Conservation (phyloP, 371 early-diverging fungal genomes). For the Amoeboaphelidium protococcarum region DNA sequence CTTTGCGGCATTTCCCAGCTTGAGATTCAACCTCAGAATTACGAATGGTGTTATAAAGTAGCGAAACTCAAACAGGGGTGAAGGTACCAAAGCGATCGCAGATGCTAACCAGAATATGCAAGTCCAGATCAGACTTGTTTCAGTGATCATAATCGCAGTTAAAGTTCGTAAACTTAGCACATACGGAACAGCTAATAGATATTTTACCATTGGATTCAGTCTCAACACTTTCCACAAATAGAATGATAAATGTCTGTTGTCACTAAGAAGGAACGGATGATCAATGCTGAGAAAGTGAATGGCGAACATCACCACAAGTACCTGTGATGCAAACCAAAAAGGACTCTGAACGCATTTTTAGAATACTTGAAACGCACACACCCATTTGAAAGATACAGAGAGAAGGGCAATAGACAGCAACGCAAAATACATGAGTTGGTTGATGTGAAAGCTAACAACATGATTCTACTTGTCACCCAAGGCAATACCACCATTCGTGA, state of each 20-base stretch:
- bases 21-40: conserved; percentile 30
- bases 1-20: neutral
- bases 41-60: conserved; percentile 72
- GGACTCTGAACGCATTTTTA: neutral
- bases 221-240: conserved; percentile 68
- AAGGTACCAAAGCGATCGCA: conserved; percentile 42
- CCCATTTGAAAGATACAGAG: conserved; percentile 3
- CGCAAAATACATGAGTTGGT: conserved; percentile 67
- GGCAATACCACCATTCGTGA: conserved; percentile 60
- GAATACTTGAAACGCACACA: neutral
- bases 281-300: conserved; percentile 22
- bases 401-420: conserved; percentile 25
- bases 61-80: conserved; percentile 76
- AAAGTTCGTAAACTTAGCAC: conserved; percentile 17
- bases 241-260: conserved; percentile 83
- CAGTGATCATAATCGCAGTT: conserved; percentile 8
- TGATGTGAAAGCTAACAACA: conserved; percentile 42
- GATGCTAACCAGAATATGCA: conserved; percentile 17
- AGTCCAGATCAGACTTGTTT: conserved; percentile 3
- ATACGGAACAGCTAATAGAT: conserved; percentile 37
- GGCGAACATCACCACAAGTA: neutral
- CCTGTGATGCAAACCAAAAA: neutral
- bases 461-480: conserved; percentile 69
- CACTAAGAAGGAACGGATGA: conserved; percentile 78
- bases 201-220: conserved; percentile 22